Conservation (phyloP, 805 yeast species). For the Maudiozyma bulderi region DNA sequence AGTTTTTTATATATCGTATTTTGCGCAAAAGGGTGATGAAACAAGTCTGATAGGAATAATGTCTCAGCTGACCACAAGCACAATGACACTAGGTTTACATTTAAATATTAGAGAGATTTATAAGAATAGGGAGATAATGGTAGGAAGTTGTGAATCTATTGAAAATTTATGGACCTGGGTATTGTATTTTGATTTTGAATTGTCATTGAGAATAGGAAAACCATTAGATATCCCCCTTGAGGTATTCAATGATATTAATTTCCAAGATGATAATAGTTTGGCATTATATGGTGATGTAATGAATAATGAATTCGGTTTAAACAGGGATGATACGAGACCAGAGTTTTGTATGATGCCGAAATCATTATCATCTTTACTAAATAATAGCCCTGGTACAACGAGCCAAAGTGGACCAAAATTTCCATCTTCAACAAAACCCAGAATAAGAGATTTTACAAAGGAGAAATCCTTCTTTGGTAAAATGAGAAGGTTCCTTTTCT, state of each 20-base stretch:
- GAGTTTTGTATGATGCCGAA: not conserved
- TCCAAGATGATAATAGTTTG: not conserved
- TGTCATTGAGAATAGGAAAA: conserved; percentile 20
- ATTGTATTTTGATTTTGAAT: conserved; percentile 16
- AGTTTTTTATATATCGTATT: conserved; percentile 2
- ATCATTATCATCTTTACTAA: not conserved
- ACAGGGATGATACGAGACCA: not conserved
- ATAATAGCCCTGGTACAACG: not conserved
- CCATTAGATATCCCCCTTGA: conserved; percentile 8
- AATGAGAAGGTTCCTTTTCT: conserved; percentile 9
- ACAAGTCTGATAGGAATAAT: conserved; percentile 13
- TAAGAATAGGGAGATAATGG: conserved; percentile 7
- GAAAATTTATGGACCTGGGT: conserved; percentile 23
- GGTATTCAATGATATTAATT: conserved; percentile 6
- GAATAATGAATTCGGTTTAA: not conserved
- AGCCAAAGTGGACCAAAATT: not conserved
- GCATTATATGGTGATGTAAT: not conserved
- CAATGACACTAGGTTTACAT: conserved; percentile 19
- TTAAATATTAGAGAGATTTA: conserved; percentile 12
- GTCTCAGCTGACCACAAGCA: conserved; percentile 10
- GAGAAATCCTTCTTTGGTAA: conserved; percentile 6
- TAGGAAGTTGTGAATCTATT: conserved; percentile 16
- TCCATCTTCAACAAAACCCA: not conserved
- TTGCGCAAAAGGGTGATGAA: conserved; percentile 18
- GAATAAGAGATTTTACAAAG: not conserved